Evolutionary conservation across 768 basidiomycete genomes (phyloP).

Genomic region (Termitomyces sp.): DNA sequence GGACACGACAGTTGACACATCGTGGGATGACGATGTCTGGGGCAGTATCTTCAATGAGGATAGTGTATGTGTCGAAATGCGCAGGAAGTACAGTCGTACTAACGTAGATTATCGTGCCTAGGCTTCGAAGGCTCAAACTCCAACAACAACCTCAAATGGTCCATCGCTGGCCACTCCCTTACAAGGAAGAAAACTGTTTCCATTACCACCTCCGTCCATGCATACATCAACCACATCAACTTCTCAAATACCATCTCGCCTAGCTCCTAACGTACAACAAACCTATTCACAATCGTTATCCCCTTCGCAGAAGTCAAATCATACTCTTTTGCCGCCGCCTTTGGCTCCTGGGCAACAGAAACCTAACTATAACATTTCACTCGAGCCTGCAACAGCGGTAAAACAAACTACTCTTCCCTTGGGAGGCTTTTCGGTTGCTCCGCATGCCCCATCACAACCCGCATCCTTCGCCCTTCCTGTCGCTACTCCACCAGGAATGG

Average conservation of each 20-base stretch:
- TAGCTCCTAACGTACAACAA: conserved; percentile 10
- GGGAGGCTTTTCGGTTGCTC: background rate
- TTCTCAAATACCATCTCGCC: conserved; percentile 3
- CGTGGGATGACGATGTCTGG: conserved; percentile 87
- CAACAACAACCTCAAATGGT: conserved; percentile 20
- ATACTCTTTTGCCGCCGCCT: background rate
- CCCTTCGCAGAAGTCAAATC: conserved; percentile 1
- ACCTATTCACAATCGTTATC: background rate
- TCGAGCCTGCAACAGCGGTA: conserved; percentile 15
- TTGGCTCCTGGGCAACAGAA: conserved; percentile 8
- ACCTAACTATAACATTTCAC: conserved; percentile 30
- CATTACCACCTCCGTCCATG: conserved; percentile 8
- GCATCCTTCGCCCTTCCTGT: conserved; percentile 16
- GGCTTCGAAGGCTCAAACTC: conserved; percentile 21
- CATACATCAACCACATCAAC: conserved; percentile 6
- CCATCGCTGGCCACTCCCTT: conserved; percentile 18
- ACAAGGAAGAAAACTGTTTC: conserved; percentile 25
- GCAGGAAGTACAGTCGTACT: background rate
- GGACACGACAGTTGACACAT: conserved; percentile 36
- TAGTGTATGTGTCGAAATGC: conserved; percentile 19
- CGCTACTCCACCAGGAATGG: conserved; percentile 32
- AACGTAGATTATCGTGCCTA: background rate
- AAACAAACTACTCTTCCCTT: conserved; percentile 11
- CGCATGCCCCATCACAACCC: conserved; percentile 8
- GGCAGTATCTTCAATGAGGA: conserved; percentile 64